These are phyloP conservation scores for Hypoxylon sp. DNA, from an alignment of 2,329 filamentous ascomycete species.

Conservation along the genomic window DNA sequence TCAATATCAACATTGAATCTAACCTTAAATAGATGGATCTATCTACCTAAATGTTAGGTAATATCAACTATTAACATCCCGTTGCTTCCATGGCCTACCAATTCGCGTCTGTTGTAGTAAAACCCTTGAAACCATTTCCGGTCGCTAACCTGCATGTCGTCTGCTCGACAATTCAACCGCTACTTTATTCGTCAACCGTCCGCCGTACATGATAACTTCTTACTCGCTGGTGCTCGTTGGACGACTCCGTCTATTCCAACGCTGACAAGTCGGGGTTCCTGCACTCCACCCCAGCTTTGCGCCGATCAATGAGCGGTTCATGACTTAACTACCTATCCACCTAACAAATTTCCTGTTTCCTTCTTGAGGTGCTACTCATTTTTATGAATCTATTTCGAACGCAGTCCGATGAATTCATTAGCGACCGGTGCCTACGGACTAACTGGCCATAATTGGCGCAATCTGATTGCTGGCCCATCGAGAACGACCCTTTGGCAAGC, in stretches of 20 bases:
- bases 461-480: constrained; percentile 20
- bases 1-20: background rate
- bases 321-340: constrained; percentile 27
- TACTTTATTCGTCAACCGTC: constrained; percentile 18
- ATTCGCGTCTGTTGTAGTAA: constrained; percentile 7
- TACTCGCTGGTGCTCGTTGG: constrained; percentile 8
- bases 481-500: constrained; percentile 16
- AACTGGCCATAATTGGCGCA: constrained; percentile 40
- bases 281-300: constrained; percentile 34
- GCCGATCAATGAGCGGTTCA: constrained; percentile 34
- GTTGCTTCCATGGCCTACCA: constrained; percentile 11
- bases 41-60: constrained; percentile 27
- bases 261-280: constrained; percentile 23
- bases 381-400: constrained; percentile 34
- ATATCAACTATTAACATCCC: constrained; percentile 27
- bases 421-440: constrained; percentile 30
- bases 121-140: constrained; percentile 5
- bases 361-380: constrained; percentile 26
- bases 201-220: constrained; percentile 15
- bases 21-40: constrained; percentile 1
- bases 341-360: constrained; percentile 23
- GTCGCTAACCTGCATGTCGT: constrained; percentile 6
- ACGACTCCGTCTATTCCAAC: constrained; percentile 17
- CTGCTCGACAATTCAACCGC: constrained; percentile 13
- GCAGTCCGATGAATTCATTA: constrained; percentile 39